Percentiles rank a stretch among this genome's conserved stretches.
phyloP scores from a whole-genome alignment of 306 rosid species.

The Potentilla sterilis region DNA sequence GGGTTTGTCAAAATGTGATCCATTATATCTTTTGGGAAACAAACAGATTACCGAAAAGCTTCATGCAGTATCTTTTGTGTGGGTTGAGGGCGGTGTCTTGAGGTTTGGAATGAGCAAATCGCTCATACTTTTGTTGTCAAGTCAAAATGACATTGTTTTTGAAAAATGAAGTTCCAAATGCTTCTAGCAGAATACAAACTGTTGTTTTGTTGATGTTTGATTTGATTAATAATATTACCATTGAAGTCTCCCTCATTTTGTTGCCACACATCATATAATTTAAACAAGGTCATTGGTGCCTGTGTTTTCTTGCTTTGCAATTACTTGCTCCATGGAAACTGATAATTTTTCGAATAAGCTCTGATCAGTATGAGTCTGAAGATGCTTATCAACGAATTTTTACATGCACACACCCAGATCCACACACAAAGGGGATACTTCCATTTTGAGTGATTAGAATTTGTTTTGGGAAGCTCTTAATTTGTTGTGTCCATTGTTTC shows the following conservation, averaged over 20 bases:
- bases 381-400: neutral
- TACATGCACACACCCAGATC: neutral
- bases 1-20: neutral
- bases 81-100: neutral
- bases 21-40: neutral
- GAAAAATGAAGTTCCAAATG: neutral
- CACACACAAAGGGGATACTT: neutral
- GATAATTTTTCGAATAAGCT: neutral
- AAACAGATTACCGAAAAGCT: neutral
- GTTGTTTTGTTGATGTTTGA: neutral
- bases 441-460: neutral
- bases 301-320: neutral
- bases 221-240: neutral
- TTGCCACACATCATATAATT: neutral
- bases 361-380: neutral
- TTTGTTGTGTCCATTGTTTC: conserved; percentile 23
- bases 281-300: neutral
- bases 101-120: neutral
- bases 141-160: neutral
- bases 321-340: neutral
- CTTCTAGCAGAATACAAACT: neutral
- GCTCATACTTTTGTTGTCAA: neutral
- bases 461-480: neutral
- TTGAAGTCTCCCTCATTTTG: neutral
- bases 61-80: neutral